A percentile compares a stretch with the other conserved stretches of the same genome.
These are phyloP conservation scores for Hymenoscyphus fructigenus DNA, from an alignment of 2,329 filamentous ascomycete species.

Conservation along the genomic window DNA sequence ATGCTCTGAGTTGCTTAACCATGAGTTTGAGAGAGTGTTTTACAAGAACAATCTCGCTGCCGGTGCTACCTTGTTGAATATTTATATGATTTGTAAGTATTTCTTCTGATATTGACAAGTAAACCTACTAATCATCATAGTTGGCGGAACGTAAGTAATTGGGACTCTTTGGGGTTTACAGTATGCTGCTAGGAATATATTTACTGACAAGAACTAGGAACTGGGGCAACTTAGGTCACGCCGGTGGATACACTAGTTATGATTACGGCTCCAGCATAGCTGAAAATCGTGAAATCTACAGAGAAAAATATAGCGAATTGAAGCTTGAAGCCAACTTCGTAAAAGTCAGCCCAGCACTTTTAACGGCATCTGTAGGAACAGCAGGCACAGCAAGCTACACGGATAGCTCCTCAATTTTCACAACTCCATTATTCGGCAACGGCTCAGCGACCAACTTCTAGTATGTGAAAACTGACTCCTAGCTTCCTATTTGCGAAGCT, in stretches of 20 bases:
- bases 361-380: conserved; percentile 56
- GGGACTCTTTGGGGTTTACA: neutral
- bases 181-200: too few species aligned
- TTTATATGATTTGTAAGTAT: conserved; percentile 65
- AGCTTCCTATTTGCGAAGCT: neutral
- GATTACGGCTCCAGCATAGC: conserved; percentile 62
- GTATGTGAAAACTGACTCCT: conserved; percentile 12
- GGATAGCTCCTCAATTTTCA: conserved; percentile 48
- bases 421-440: conserved; percentile 61
- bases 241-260: conserved; percentile 61
- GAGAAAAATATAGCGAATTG: conserved; percentile 77
- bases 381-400: conserved; percentile 46
- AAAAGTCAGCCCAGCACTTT: conserved; percentile 68
- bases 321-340: conserved; percentile 76
- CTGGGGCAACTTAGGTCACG: conserved; percentile 75
- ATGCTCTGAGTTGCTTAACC: conserved; percentile 64
- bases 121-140: conserved; percentile 47
- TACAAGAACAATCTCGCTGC: conserved; percentile 74
- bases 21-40: conserved; percentile 76
- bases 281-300: conserved; percentile 65
- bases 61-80: conserved; percentile 65
- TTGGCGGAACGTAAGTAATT: conserved; percentile 62
- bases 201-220: conserved; percentile 43
- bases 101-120: conserved; percentile 34
- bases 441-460: conserved; percentile 59